A percentile compares a stretch with the other conserved stretches of the same genome.
These are phyloP conservation scores for Pseudozyma hubeiensis DNA, from an alignment of 1,284 basidiomycete genomes.

Conservation along the genomic window DNA sequence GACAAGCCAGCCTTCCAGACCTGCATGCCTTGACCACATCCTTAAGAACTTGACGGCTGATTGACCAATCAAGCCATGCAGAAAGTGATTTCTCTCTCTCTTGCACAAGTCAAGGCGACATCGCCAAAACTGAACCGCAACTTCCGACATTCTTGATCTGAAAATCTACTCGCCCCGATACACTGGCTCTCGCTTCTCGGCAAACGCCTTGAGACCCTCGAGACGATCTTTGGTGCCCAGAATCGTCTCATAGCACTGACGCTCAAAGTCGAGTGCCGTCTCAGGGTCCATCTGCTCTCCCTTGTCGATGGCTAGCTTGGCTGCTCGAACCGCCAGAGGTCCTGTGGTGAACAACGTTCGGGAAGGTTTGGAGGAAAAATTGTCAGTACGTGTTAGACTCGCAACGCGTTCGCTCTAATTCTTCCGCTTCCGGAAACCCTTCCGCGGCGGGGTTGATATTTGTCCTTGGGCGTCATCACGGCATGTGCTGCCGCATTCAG, in stretches of 20 bases:
- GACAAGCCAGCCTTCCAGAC: too few species aligned
- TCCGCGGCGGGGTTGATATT: conserved; percentile 10
- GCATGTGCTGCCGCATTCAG: neutral
- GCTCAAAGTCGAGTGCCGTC: conserved; percentile 85
- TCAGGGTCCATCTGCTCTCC: conserved; percentile 77
- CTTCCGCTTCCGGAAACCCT: conserved; percentile 14
- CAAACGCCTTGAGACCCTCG: conserved; percentile 89
- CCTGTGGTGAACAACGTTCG: conserved; percentile 71
- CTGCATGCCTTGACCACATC: too few species aligned
- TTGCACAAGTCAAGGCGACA: neutral
- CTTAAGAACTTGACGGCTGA: too few species aligned
- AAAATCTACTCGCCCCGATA: conserved; percentile 80
- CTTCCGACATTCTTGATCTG: neutral
- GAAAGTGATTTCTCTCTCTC: neutral
- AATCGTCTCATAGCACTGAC: conserved; percentile 85
- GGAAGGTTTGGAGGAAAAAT: neutral
- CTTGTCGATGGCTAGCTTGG: conserved; percentile 86
- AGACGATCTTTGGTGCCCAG: conserved; percentile 80
- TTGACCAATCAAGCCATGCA: too few species aligned
- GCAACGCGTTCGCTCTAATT: neutral
- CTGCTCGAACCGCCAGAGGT: conserved; percentile 86
- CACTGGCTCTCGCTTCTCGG: conserved; percentile 83
- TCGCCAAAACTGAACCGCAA: too few species aligned
- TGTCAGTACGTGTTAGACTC: conserved; percentile 15
- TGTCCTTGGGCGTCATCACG: neutral